Base-by-base conservation (phyloP, 2,329 filamentous ascomycete genomes). In the Exophiala sp. region DNA sequence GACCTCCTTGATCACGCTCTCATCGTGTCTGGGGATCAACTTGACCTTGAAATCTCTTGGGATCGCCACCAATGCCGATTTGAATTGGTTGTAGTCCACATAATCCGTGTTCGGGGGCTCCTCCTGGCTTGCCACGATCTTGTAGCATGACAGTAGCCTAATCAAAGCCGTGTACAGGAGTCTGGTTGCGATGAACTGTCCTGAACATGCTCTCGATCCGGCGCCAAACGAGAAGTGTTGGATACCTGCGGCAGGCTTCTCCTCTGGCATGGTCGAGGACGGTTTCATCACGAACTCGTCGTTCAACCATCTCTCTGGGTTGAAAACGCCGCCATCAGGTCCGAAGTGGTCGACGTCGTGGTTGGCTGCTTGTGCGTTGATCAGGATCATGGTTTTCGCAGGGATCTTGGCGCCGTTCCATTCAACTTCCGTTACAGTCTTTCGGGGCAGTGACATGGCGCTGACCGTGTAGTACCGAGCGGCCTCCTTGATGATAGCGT, bases 391-490 rank as follows among this genome's bases (percentile, higher is more conserved):
- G 0, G 86, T 90, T 8, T 85, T 84, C 0, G 86, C 77, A 0
- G 88, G 88, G 43, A 91, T 87, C 2, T 78, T 71, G 1, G 82
- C 75, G 10, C 80, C 81, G 18, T 86, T 74, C 71, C 84, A 89
- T 2, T 81, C 75, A 41, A 91, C 84, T 52, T 86, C 82, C 47
- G 82, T 84, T 60, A 87, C 84, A 38, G 77, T 85, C 12, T 81
- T 81, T 5, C 87, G 75, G 0, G 87, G 87, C 0, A 91, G 74
- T 57, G 81, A 87, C 64, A 91, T 84, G 2, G 87, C 83, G 56
- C 88, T 85, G 34, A 90, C 87, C 2, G 83, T 86, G 76, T 86
- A 91, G 74, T 81, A 91, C 7, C 88, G 79, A 0, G 89, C 75
- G 0, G 85, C 83, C 66, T 91, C 88, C 62, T 89, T 89, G 58